These are phyloP conservation scores for Fusarium guadeloupense DNA, from an alignment of 2,329 filamentous ascomycete genomes.

Conservation along the genomic window DNA sequence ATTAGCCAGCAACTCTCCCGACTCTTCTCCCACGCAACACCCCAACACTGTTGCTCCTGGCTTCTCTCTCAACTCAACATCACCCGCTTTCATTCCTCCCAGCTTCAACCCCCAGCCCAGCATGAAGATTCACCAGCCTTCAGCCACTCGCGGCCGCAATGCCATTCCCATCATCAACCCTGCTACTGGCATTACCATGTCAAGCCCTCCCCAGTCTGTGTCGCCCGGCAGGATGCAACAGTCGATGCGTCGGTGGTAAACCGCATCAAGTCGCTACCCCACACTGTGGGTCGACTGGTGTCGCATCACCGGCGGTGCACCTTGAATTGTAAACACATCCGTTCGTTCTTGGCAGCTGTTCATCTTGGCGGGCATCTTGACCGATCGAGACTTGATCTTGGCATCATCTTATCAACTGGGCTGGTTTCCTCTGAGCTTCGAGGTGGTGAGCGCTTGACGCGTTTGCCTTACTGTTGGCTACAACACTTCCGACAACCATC, in stretches of 20 bases:
- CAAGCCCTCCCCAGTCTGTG: slow-evolving; percentile 82
- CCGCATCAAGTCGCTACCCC: slow-evolving; percentile 34
- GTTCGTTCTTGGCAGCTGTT: slow-evolving; percentile 55
- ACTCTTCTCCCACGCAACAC: slow-evolving; percentile 89
- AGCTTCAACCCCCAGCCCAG: slow-evolving; percentile 71
- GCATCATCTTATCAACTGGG: slow-evolving; percentile 54
- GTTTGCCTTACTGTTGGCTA: slow-evolving; percentile 44
- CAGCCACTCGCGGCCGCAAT: slow-evolving; percentile 89
- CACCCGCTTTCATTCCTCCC: slow-evolving; percentile 72
- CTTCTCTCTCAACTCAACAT: slow-evolving; percentile 76
- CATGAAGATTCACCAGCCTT: slow-evolving; percentile 89
- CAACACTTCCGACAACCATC: slow-evolving; percentile 37
- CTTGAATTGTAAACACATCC: slow-evolving; percentile 49
- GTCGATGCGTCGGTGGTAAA: slow-evolving; percentile 65
- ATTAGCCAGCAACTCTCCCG: slow-evolving; percentile 91
- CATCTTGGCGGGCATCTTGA: slow-evolving; percentile 61
- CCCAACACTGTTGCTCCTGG: slow-evolving; percentile 80
- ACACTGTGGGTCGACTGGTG: slow-evolving; percentile 49
- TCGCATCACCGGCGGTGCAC: slow-evolving; percentile 50
- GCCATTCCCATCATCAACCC: slow-evolving; percentile 99
- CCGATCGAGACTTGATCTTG: slow-evolving; percentile 47
- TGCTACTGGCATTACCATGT: slow-evolving; percentile 85
- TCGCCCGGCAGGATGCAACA: slow-evolving; percentile 71
- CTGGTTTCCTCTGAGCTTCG: slow-evolving; percentile 51
- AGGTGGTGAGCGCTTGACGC: slow-evolving; percentile 41